These are phyloP conservation scores for Vitellaria paradoxa DNA, from an alignment of 179 eudicot genomes.

Conservation along the genomic window DNA sequence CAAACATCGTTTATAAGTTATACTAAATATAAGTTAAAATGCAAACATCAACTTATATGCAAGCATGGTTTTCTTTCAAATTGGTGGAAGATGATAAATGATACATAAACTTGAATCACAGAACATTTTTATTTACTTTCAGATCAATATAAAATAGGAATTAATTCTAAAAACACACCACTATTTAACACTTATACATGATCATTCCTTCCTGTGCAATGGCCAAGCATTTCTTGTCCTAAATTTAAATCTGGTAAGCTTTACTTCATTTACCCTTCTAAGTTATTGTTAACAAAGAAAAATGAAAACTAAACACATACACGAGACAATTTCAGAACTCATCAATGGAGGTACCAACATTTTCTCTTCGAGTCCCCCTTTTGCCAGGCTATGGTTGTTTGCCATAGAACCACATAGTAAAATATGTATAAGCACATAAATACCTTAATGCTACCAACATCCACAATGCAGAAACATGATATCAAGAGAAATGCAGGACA, in stretches of 20 bases:
- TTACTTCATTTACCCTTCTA: not conserved
- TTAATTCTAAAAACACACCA: not conserved
- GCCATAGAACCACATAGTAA: not conserved
- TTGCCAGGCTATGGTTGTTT: not conserved
- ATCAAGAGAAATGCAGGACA: no score
- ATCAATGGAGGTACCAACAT: not conserved
- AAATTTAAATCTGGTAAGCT: not conserved
- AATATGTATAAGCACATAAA: not conserved
- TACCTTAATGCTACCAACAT: not conserved
- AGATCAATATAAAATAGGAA: not conserved
- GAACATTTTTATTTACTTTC: not conserved
- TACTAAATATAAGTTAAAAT: not conserved
- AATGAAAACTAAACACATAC: not conserved
- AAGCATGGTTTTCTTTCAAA: not conserved
- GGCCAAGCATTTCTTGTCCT: not conserved
- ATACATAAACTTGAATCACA: not conserved
- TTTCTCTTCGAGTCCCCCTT: not conserved
- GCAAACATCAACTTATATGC: not conserved
- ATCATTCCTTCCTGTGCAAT: not conserved
- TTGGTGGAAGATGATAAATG: not conserved
- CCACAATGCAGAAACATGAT: not conserved
- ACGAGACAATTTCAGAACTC: not conserved
- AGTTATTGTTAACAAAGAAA: not conserved
- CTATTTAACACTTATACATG: not conserved
- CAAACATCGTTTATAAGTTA: not conserved